phyloP scores from a whole-genome alignment of 352 stramenopile genomes.

The Globisporangium iwayamae region DNA sequence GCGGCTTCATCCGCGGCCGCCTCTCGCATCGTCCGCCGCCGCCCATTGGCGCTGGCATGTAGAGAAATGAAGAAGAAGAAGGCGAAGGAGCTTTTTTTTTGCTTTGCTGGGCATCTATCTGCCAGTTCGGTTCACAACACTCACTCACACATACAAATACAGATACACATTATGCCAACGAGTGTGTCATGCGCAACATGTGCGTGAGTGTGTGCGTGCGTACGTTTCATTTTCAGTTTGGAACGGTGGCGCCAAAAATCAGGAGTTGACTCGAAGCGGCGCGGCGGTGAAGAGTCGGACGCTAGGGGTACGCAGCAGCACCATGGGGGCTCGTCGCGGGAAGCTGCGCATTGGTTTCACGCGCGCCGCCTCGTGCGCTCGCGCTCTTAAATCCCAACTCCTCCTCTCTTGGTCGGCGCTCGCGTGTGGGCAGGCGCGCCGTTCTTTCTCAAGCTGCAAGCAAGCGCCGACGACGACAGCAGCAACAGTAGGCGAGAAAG shows the following conservation, averaged over 20 bases:
- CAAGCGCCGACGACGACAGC: background rate
- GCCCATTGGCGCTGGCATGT: slow-evolving; percentile 12
- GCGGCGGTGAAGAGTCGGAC: slow-evolving; percentile 2
- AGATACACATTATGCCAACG: background rate
- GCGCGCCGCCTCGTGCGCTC: background rate
- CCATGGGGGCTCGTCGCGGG: background rate
- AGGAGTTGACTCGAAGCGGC: background rate
- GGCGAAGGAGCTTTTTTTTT: background rate
- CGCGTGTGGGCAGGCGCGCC: background rate
- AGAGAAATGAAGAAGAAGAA: background rate
- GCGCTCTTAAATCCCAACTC: slow-evolving; percentile 4
- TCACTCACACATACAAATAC: background rate
- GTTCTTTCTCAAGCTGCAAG: slow-evolving; percentile 9
- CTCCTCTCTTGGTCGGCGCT: background rate
- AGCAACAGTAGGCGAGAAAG: background rate
- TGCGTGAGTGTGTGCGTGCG: background rate
- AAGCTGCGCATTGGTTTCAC: slow-evolving; percentile 4
- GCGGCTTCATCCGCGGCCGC: slow-evolving; percentile 75
- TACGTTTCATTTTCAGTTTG: slow-evolving; percentile 4
- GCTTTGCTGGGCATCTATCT: too few species aligned
- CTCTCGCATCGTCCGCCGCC: slow-evolving; percentile 55
- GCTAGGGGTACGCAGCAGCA: background rate
- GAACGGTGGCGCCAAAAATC: slow-evolving; percentile 1
- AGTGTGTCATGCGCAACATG: too few species aligned
- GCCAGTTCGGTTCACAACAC: background rate